phyloP scores from a whole-genome alignment of 2,329 filamentous ascomycete genomes.

The Sarocladium brachiariae region DNA sequence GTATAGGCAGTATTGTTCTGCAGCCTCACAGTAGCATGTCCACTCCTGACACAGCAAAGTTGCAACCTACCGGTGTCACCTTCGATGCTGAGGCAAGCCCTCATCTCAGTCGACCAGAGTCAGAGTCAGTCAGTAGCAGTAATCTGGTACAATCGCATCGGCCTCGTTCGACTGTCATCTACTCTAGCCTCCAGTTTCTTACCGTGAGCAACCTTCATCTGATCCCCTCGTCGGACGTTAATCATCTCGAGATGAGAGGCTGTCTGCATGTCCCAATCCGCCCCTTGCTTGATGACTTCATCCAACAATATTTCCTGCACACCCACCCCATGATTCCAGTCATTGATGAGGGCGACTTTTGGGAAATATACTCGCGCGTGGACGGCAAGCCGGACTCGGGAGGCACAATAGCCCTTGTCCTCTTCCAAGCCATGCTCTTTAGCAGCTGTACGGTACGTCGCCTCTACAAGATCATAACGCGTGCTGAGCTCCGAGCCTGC shows the following conservation, averaged over 20 bases:
- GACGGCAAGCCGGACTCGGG: not conserved
- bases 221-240: not conserved
- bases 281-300: not conserved
- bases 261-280: not conserved
- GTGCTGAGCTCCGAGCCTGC: not conserved
- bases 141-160: not conserved
- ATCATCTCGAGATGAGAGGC: not conserved
- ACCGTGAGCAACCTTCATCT: not conserved
- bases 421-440: constrained; percentile 1
- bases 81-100: too few relatives aligned
- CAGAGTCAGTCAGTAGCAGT: not conserved
- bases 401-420: not conserved
- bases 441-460: not conserved
- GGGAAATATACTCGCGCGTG: not conserved
- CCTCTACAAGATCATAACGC: not conserved
- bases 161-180: not conserved
- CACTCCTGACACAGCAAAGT: not conserved
- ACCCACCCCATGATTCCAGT: not conserved
- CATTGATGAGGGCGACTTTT: not conserved
- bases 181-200: not conserved
- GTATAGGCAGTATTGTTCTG: too few relatives aligned
- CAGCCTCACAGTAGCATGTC: too few relatives aligned
- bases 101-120: not conserved
- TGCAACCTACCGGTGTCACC: not conserved
- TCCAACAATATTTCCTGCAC: not conserved